Percentiles rank a stretch among this genome's conserved stretches.
These are phyloP conservation scores for Saccharomycopsis sp. DNA, from an alignment of 805 yeast species.

Conservation along the genomic window DNA sequence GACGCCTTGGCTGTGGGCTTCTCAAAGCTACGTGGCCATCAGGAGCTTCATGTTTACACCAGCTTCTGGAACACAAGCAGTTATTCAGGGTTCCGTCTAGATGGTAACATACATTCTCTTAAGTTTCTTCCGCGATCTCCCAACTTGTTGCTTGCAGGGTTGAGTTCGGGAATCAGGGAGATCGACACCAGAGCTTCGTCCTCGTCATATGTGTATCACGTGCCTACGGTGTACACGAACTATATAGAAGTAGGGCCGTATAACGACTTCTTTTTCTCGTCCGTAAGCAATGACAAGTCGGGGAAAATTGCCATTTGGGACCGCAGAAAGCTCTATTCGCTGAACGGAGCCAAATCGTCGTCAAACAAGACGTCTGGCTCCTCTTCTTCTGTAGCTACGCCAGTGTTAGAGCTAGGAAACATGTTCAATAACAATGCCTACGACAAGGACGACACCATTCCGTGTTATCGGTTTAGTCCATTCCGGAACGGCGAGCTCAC, in stretches of 20 bases:
- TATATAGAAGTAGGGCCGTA: slow-evolving; percentile 17
- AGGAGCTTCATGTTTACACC: slow-evolving; percentile 16
- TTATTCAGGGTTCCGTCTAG: slow-evolving; percentile 6
- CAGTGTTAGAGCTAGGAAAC: slow-evolving; percentile 5
- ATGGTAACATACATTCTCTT: slow-evolving; percentile 9
- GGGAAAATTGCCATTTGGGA: slow-evolving; percentile 20
- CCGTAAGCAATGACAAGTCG: slow-evolving; percentile 12
- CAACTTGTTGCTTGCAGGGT: slow-evolving; percentile 9
- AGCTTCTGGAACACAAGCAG: background rate
- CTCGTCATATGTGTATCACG: background rate
- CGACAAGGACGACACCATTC: slow-evolving; percentile 2
- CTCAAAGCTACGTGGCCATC: slow-evolving; percentile 8
- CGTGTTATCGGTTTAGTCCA: slow-evolving; percentile 16
- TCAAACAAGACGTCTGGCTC: background rate
- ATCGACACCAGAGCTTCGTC: slow-evolving; percentile 7
- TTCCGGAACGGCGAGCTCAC: slow-evolving; percentile 11
- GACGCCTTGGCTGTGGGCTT: slow-evolving; percentile 16
- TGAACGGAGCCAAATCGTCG: background rate
- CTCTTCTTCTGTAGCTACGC: background rate
- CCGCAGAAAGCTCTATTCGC: background rate
- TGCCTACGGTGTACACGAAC: slow-evolving; percentile 8
- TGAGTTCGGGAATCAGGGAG: slow-evolving; percentile 9
- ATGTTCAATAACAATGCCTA: slow-evolving; percentile 7
- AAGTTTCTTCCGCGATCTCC: slow-evolving; percentile 6
- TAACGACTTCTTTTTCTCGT: slow-evolving; percentile 11